Percentiles rank a stretch among this genome's conserved stretches.
Evolutionary conservation across 495 filamentous ascomycete genomes (phyloP).

Genomic region (Parathielavia appendiculata): DNA sequence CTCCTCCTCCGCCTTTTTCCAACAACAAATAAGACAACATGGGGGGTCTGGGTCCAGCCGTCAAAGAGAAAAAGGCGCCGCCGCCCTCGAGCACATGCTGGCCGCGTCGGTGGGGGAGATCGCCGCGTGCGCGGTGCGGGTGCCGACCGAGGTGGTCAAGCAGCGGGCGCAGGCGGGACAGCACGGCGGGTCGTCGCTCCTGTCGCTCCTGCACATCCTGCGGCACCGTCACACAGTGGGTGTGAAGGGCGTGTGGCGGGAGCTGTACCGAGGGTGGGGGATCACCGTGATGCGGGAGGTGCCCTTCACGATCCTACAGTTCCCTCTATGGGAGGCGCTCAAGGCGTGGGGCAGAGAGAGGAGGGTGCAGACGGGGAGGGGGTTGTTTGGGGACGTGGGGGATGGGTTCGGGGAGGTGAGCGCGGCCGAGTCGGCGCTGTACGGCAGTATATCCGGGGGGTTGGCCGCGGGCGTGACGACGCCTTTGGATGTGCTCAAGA

Average conservation of each 20-base stretch:
- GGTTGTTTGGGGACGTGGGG: slow-evolving; percentile 38
- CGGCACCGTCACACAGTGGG: slow-evolving; percentile 42
- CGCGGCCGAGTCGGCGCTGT: slow-evolving; percentile 75
- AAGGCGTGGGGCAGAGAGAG: slow-evolving; percentile 53
- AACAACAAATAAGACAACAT: background rate
- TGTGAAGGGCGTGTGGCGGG: slow-evolving; percentile 59
- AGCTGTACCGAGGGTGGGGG: slow-evolving; percentile 84
- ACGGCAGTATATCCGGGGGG: slow-evolving; percentile 77
- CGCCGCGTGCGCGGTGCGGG: slow-evolving; percentile 84
- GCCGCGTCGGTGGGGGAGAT: slow-evolving; percentile 88
- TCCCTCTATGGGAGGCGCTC: slow-evolving; percentile 92
- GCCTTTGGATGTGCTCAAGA: slow-evolving; percentile 94
- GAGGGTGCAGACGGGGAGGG: slow-evolving; percentile 40
- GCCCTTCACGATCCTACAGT: slow-evolving; percentile 93
- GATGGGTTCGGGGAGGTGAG: slow-evolving; percentile 44
- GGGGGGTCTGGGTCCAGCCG: too few species aligned
- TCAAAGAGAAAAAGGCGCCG: background rate
- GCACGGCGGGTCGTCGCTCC: slow-evolving; percentile 52
- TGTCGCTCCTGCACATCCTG: slow-evolving; percentile 66
- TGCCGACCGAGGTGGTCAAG: slow-evolving; percentile 96
- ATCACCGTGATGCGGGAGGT: slow-evolving; percentile 94
- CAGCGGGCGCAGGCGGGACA: slow-evolving; percentile 88
- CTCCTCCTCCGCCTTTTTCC: slow-evolving; percentile 28
- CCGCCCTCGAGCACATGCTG: slow-evolving; percentile 57
- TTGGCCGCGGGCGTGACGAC: slow-evolving; percentile 87